Percentiles rank a stretch among this genome's conserved stretches.
Conservation (phyloP, 2,329 filamentous ascomycete genomes). For the Phyllosticta citriasiana region DNA sequence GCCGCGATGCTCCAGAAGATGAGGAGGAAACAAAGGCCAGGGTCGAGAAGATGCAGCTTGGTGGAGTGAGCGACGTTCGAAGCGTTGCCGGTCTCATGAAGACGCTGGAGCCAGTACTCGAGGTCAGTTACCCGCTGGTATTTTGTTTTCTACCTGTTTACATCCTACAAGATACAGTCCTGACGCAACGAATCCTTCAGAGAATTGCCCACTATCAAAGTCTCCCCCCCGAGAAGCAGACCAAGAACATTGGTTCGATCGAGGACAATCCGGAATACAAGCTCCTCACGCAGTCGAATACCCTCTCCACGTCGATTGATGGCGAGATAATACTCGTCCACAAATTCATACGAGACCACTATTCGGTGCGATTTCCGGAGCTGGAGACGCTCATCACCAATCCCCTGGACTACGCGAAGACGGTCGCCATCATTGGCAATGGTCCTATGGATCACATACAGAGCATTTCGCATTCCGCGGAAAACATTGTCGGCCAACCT, state of each 20-base stretch:
- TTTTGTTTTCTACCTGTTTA: conserved; percentile 5
- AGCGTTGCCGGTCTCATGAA: conserved; percentile 74
- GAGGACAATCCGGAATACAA: conserved; percentile 90
- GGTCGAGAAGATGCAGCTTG: conserved; percentile 73
- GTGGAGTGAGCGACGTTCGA: conserved; percentile 56
- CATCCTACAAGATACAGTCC: conserved; percentile 46
- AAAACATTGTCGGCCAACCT: conserved; percentile 67
- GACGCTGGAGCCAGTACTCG: conserved; percentile 66
- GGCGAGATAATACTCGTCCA: conserved; percentile 88
- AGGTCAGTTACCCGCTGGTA: conserved; percentile 50
- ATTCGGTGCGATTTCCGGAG: conserved; percentile 87
- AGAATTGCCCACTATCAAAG: conserved; percentile 72
- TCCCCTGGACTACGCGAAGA: conserved; percentile 89
- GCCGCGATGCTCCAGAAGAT: conserved; percentile 46
- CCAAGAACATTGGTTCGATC: conserved; percentile 61
- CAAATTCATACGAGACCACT: conserved; percentile 94
- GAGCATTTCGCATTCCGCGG: conserved; percentile 59
- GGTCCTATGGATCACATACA: conserved; percentile 70
- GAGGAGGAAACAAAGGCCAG: conserved; percentile 64
- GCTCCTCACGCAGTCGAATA: conserved; percentile 79
- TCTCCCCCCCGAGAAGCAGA: conserved; percentile 54
- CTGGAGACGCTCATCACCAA: conserved; percentile 84
- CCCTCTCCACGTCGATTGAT: conserved; percentile 82
- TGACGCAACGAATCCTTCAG: conserved; percentile 53
- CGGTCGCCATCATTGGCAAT: conserved; percentile 86